These are phyloP conservation scores for Nicotiana paniculata DNA, from an alignment of 257 asterid species.

Conservation along the genomic window DNA sequence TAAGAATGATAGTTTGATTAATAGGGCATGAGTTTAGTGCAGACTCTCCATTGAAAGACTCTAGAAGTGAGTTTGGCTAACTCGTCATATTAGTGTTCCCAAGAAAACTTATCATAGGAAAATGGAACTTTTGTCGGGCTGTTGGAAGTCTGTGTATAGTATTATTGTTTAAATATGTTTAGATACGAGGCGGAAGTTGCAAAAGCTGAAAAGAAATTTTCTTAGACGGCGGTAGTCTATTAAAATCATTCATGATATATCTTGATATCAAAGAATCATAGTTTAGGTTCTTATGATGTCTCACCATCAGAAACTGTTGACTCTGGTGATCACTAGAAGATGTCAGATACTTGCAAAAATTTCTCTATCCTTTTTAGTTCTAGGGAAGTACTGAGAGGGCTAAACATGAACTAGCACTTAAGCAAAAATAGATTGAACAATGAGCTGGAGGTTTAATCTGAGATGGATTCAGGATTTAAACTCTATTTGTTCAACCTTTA, in stretches of 20 bases:
- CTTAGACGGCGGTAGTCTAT: neutral
- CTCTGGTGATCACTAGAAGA: neutral
- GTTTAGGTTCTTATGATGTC: neutral
- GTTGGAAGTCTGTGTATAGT: neutral
- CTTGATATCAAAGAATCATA: neutral
- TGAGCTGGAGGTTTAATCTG: neutral
- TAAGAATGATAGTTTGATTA: neutral
- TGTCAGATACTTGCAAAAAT: neutral
- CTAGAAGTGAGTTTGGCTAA: neutral
- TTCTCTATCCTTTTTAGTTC: neutral
- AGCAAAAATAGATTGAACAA: neutral
- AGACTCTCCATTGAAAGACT: neutral
- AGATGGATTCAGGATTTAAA: too few relatives aligned
- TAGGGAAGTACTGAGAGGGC: neutral
- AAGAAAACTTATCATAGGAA: neutral
- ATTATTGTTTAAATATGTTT: neutral
- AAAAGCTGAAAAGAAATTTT: neutral
- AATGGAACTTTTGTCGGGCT: neutral
- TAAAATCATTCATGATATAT: neutral
- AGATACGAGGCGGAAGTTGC: neutral
- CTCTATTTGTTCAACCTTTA: too few relatives aligned
- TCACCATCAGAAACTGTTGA: neutral
- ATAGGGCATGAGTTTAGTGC: neutral
- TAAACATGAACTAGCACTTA: neutral
- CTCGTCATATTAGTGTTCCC: neutral